phyloP scores from a whole-genome alignment of 2,329 filamentous ascomycete genomes.

The Mollisia scopiformis region DNA sequence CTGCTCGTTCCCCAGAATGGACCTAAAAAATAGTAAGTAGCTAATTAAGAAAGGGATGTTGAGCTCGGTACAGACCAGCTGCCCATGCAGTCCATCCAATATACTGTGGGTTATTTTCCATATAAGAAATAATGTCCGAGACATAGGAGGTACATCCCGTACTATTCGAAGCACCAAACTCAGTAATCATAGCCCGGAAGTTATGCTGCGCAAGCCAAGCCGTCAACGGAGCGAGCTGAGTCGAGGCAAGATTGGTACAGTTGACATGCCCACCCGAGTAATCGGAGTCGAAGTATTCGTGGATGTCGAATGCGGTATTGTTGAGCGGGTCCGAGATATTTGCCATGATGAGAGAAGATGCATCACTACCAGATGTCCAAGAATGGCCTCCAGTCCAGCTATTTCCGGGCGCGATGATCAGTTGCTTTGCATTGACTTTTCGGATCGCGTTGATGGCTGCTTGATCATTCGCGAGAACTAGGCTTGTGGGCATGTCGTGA shows the following conservation, averaged over 20 bases:
- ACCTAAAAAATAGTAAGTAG: too few species aligned
- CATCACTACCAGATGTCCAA: conserved; percentile 43
- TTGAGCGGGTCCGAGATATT: conserved; percentile 47
- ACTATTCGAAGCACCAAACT: conserved; percentile 50
- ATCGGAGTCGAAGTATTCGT: conserved; percentile 54
- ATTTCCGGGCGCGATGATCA: conserved; percentile 53
- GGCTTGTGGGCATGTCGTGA: conserved; percentile 50
- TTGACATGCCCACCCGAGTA: conserved; percentile 47
- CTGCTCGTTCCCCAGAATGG: conserved; percentile 50
- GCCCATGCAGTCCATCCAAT: conserved; percentile 56
- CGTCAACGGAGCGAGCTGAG: conserved; percentile 45
- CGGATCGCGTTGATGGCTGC: conserved; percentile 50
- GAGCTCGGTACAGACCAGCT: too few species aligned
- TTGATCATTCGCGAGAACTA: conserved; percentile 51
- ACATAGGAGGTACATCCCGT: conserved; percentile 46
- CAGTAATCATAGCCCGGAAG: conserved; percentile 52
- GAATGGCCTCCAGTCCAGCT: conserved; percentile 50
- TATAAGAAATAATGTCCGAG: conserved; percentile 47
- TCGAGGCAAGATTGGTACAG: conserved; percentile 44
- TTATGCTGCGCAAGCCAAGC: conserved; percentile 47
- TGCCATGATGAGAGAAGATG: conserved; percentile 43
- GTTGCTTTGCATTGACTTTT: conserved; percentile 44
- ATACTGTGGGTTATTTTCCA: conserved; percentile 47
- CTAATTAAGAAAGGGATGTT: too few species aligned
- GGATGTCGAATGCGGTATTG: conserved; percentile 54